These are phyloP conservation scores for Raphidocelis subcapitata DNA, from an alignment of 139 green algal genomes.

Conservation along the genomic window DNA sequence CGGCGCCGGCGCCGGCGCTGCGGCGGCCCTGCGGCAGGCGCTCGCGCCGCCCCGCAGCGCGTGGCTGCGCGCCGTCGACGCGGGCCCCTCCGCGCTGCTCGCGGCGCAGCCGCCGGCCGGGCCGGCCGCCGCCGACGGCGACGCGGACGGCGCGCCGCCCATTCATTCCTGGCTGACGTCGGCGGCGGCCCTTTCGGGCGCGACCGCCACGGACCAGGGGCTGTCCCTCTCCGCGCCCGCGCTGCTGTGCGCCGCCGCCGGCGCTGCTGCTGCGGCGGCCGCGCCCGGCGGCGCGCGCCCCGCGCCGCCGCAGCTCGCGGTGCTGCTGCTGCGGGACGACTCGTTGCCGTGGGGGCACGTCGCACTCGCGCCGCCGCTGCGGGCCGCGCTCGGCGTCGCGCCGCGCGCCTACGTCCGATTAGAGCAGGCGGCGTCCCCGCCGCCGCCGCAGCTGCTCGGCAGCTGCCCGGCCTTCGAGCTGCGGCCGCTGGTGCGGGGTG, in stretches of 20 bases:
- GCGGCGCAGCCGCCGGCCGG: too few species aligned
- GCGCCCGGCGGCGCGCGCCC: neutral
- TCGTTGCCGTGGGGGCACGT: constrained; percentile 41
- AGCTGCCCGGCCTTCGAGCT: constrained; percentile 11
- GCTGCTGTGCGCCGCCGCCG: neutral
- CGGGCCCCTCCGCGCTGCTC: too few species aligned
- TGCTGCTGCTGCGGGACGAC: constrained; percentile 34
- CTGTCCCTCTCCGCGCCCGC: neutral
- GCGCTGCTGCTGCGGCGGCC: constrained; percentile 1
- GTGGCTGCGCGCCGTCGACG: too few species aligned
- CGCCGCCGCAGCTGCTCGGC: constrained; percentile 11
- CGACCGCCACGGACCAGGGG: too few species aligned
- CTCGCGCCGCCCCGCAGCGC: too few species aligned
- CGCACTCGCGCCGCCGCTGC: constrained; percentile 46
- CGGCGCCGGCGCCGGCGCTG: neutral
- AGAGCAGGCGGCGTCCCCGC: constrained; percentile 2
- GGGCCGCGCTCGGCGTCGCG: constrained; percentile 30
- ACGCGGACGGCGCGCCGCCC: too few species aligned
- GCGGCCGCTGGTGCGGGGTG: constrained; percentile 12
- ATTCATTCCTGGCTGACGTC: too few species aligned
- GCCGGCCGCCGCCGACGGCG: too few species aligned
- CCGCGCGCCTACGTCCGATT: constrained; percentile 32
- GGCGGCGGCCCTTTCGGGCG: too few species aligned
- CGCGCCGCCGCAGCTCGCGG: constrained; percentile 20
- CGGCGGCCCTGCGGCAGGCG: too few species aligned